These are phyloP conservation scores for Trametes cinnabarina DNA, from an alignment of 768 basidiomycete genomes.

Conservation along the genomic window DNA sequence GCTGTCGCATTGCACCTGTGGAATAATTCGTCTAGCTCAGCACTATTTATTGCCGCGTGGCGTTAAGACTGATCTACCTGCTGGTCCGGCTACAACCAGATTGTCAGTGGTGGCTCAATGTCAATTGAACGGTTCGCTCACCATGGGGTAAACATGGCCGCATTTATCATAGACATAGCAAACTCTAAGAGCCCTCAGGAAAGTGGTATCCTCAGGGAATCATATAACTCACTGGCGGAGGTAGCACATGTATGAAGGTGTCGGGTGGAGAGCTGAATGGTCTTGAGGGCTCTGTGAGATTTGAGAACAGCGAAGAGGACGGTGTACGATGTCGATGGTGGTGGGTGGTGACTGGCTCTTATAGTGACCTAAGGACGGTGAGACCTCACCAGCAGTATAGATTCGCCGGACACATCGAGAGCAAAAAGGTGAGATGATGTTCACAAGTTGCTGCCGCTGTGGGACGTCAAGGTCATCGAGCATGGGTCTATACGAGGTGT, in stretches of 20 bases:
- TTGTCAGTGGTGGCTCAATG: background rate
- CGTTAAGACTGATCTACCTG: constrained; percentile 16
- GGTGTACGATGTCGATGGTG: background rate
- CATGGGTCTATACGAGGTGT: background rate
- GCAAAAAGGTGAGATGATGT: constrained; percentile 4
- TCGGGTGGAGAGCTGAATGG: background rate
- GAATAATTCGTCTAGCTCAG: too few relatives aligned
- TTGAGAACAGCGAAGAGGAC: background rate
- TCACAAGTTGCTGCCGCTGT: background rate
- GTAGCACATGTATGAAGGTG: constrained; percentile 22
- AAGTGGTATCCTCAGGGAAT: too few relatives aligned
- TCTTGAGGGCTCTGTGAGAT: background rate
- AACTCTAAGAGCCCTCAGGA: constrained; percentile 12
- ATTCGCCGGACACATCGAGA: background rate
- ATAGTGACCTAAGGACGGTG: constrained; percentile 1
- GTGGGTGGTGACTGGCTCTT: background rate
- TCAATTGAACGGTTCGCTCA: background rate
- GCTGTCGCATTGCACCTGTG: constrained; percentile 24
- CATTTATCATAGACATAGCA: constrained; percentile 27
- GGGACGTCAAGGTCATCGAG: background rate
- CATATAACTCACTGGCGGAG: constrained; percentile 26
- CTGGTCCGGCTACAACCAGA: constrained; percentile 23
- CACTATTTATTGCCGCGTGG: too few relatives aligned
- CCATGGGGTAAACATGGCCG: constrained; percentile 26
- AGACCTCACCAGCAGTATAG: background rate